Percentiles rank a stretch among this genome's conserved stretches.
Conservation (phyloP, 1,139 yeast species). For the Zygotorulaspora mrakii region DNA sequence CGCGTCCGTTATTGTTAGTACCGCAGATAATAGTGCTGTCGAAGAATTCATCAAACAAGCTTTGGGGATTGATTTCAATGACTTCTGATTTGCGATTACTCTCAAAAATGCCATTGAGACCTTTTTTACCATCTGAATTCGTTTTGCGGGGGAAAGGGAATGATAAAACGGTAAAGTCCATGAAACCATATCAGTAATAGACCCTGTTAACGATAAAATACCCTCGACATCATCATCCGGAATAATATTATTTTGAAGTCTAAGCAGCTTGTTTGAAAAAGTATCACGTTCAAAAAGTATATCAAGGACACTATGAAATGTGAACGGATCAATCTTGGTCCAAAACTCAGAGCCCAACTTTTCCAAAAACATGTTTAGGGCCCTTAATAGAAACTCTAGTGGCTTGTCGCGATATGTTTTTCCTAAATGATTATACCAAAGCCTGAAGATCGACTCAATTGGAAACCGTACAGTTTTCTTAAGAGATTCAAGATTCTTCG, state of each 20-base stretch:
- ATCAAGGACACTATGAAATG: constrained; percentile 52
- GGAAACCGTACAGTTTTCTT: constrained; percentile 42
- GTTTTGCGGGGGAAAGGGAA: constrained; percentile 32
- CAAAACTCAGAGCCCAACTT: constrained; percentile 48
- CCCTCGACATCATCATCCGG: constrained; percentile 36
- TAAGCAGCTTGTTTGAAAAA: constrained; percentile 26
- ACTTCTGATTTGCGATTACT: constrained; percentile 28
- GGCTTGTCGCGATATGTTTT: constrained; percentile 52
- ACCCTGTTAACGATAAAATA: constrained; percentile 25
- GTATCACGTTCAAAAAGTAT: constrained; percentile 39
- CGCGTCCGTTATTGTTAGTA: constrained; percentile 29
- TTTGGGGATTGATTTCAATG: constrained; percentile 31
- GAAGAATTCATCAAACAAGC: constrained; percentile 37
- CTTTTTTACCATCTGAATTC: constrained; percentile 37
- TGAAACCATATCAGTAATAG: constrained; percentile 35
- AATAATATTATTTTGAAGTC: constrained; percentile 30
- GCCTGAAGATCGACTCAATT: constrained; percentile 44
- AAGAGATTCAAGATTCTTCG: constrained; percentile 45
- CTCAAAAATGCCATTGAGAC: constrained; percentile 35
- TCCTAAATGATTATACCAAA: constrained; percentile 41
- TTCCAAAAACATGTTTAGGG: constrained; percentile 43
- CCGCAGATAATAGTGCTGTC: constrained; percentile 32
- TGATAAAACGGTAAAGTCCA: constrained; percentile 37
- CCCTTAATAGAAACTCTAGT: constrained; percentile 50
- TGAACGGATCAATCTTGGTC: constrained; percentile 49